A percentile compares a stretch with the other conserved stretches of the same genome.
Conservation (phyloP, 768 basidiomycete species). For the Pleurotus pulmonarius region DNA sequence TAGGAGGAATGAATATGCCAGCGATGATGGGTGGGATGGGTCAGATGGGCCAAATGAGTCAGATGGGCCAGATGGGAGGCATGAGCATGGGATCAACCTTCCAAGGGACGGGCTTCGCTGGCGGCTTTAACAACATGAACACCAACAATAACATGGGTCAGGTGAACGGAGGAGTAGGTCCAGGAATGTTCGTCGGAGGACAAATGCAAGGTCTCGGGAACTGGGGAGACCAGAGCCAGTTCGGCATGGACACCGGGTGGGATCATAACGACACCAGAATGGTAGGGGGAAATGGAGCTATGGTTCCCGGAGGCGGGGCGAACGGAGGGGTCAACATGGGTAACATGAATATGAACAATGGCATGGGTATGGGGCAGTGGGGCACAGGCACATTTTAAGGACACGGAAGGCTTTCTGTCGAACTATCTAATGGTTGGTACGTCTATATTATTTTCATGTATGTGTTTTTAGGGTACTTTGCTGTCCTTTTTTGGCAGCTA, state of each 20-base stretch:
- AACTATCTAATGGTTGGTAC: too few relatives aligned
- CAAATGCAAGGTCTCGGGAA: conserved; percentile 18
- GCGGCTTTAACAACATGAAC: conserved; percentile 16
- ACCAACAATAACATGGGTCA: conserved; percentile 30
- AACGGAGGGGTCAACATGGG: conserved; percentile 38
- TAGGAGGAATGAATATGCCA: conserved; percentile 13
- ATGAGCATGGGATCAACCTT: conserved; percentile 26
- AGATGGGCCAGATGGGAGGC: conserved; percentile 28
- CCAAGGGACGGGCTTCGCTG: conserved; percentile 19
- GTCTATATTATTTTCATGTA: too few relatives aligned
- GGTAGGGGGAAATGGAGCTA: conserved; percentile 22
- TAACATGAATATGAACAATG: conserved; percentile 18
- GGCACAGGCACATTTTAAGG: conserved; percentile 20
- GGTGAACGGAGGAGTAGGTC: conserved; percentile 20
- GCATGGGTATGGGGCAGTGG: conserved; percentile 38
- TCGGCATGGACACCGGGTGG: conserved; percentile 26
- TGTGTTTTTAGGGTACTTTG: too few relatives aligned
- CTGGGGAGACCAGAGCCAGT: conserved; percentile 30
- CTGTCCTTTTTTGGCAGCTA: too few relatives aligned
- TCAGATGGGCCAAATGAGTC: conserved; percentile 21
- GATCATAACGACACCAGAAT: conserved; percentile 28
- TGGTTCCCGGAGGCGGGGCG: conserved; percentile 24
- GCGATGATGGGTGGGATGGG: conserved; percentile 12
- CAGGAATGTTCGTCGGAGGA: conserved; percentile 16
- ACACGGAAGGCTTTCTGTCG: too few relatives aligned